Conservation (phyloP, 2,329 filamentous ascomycete species). For the Ceratocystis papillata region DNA sequence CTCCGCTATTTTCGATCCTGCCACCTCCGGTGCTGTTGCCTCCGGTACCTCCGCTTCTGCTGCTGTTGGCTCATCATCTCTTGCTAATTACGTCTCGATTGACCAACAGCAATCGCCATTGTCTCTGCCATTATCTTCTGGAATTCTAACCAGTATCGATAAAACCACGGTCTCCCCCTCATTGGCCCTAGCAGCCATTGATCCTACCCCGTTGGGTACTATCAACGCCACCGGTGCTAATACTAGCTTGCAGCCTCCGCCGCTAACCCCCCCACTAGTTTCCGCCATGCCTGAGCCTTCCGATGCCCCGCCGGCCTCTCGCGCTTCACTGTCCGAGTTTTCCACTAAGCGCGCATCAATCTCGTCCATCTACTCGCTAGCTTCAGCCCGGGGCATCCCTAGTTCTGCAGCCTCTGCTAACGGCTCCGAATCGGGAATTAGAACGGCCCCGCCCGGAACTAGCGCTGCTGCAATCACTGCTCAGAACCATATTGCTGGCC, state of each 20-base stretch:
- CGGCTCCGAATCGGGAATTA: conserved; percentile 40
- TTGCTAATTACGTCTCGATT: background rate
- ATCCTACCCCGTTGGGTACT: background rate
- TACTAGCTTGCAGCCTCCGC: conserved; percentile 4
- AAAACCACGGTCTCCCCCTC: background rate
- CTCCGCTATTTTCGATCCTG: background rate
- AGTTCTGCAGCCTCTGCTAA: conserved; percentile 44
- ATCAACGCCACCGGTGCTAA: background rate
- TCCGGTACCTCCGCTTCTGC: conserved; percentile 2
- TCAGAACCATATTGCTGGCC: conserved; percentile 17
- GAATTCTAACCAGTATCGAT: background rate
- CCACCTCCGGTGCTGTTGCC: background rate
- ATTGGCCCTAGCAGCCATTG: background rate
- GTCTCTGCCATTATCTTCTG: background rate
- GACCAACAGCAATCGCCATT: too few relatives aligned
- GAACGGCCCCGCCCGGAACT: conserved; percentile 16
- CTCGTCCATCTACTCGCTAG: conserved; percentile 61
- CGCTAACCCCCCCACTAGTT: background rate
- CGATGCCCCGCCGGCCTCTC: conserved; percentile 32
- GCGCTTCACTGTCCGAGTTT: conserved; percentile 41
- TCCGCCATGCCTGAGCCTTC: conserved; percentile 9
- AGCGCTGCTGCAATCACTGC: conserved; percentile 17
- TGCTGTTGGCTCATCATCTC: background rate
- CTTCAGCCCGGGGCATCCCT: conserved; percentile 46
- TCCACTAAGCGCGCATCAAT: conserved; percentile 58